A percentile compares a stretch with the other conserved stretches of the same genome.
phyloP scores from a whole-genome alignment of 768 basidiomycete genomes.

The Tylopilus vinaceipallidus region DNA sequence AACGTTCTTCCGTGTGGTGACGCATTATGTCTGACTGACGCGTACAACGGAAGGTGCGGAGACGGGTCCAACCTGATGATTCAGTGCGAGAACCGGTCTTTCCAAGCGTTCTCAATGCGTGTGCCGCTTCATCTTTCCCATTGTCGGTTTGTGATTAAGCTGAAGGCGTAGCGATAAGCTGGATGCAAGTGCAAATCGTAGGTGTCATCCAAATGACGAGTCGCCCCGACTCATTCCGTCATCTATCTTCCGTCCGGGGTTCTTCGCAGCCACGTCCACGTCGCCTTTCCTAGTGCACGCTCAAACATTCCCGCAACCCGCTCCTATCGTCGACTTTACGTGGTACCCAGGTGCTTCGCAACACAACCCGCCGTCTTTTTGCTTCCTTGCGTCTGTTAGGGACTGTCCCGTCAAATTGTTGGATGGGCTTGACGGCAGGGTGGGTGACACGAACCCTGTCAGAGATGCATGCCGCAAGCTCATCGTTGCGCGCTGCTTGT shows the following conservation, averaged over 20 bases:
- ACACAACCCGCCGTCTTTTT: slow-evolving; percentile 61
- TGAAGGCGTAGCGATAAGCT: not conserved
- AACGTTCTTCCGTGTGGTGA: slow-evolving; percentile 1
- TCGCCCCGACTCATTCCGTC: not conserved
- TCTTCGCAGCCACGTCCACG: not conserved
- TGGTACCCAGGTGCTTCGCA: slow-evolving; percentile 84
- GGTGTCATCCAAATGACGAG: not conserved
- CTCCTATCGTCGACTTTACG: slow-evolving; percentile 71
- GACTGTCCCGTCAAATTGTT: slow-evolving; percentile 85
- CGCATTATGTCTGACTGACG: not conserved
- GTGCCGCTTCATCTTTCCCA: not conserved
- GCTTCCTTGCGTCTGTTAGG: slow-evolving; percentile 80
- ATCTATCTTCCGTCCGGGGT: not conserved
- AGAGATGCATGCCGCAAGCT: not conserved
- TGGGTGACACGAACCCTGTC: slow-evolving; percentile 32
- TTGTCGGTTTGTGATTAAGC: not conserved
- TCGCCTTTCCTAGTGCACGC: slow-evolving; percentile 11
- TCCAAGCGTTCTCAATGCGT: slow-evolving; percentile 55
- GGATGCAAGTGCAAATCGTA: not conserved
- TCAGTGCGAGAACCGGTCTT: slow-evolving; percentile 67
- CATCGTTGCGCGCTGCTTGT: not conserved
- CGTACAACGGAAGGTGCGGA: slow-evolving; percentile 58
- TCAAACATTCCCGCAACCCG: slow-evolving; percentile 48
- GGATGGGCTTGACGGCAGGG: slow-evolving; percentile 75
- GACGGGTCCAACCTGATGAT: slow-evolving; percentile 70